Conservation (phyloP, 163 green algal genomes). For the Chlamydomonas reinhardtii region DNA sequence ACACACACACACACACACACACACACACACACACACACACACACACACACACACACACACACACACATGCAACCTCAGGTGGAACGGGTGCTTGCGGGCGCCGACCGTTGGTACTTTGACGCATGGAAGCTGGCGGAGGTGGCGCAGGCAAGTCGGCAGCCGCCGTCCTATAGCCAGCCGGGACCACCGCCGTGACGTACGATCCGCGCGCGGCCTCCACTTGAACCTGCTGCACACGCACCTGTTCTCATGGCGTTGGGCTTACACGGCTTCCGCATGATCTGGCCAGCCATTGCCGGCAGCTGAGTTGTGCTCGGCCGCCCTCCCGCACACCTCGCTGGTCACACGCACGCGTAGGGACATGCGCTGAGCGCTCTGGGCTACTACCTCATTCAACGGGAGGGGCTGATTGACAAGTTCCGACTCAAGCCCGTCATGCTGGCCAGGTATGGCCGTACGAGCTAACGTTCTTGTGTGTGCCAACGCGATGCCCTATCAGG, state of each 20-base stretch:
- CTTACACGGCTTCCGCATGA: too few relatives aligned
- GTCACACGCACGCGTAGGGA: background rate
- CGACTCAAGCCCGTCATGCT: background rate
- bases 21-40: too few relatives aligned
- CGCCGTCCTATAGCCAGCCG: too few relatives aligned
- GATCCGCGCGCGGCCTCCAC: too few relatives aligned
- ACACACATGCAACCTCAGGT: background rate
- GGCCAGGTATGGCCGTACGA: background rate
- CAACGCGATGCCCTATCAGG: too few relatives aligned
- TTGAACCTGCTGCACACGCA: background rate
- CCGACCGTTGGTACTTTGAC: background rate
- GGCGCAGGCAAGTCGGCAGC: background rate
- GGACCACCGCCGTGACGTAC: too few relatives aligned
- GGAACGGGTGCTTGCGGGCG: background rate
- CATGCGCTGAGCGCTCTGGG: background rate
- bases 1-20: too few relatives aligned
- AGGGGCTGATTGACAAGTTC: background rate
- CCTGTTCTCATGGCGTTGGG: background rate
- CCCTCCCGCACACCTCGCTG: too few relatives aligned
- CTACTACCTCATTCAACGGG: background rate
- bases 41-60: too few relatives aligned
- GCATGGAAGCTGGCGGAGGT: background rate
- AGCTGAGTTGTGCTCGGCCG: too few relatives aligned
- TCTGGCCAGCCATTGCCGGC: too few relatives aligned
- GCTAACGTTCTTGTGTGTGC: too few relatives aligned